Conservation (phyloP, 2,329 filamentous ascomycete species). For the Aureobasidium sp. region DNA sequence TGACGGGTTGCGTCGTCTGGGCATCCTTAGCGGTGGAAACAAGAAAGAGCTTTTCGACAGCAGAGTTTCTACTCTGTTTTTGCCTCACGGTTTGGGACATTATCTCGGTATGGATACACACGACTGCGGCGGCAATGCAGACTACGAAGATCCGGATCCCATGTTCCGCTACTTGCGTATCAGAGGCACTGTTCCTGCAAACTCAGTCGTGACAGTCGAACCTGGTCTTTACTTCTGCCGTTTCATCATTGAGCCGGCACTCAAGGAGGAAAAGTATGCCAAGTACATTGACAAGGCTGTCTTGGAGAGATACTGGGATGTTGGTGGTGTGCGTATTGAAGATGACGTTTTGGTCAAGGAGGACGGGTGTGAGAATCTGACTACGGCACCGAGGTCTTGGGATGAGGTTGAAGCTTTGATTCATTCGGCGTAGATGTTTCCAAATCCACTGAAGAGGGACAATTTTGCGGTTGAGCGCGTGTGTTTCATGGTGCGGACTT, state of each 20-base stretch:
- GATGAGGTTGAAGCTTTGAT: slow-evolving; percentile 21
- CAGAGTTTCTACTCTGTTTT: slow-evolving; percentile 40
- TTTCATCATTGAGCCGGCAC: slow-evolving; percentile 62
- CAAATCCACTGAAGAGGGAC: too few species aligned
- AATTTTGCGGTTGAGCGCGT: too few species aligned
- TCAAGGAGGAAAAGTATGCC: slow-evolving; percentile 52
- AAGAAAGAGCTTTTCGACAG: slow-evolving; percentile 39
- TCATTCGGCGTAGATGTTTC: not conserved
- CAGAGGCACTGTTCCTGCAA: slow-evolving; percentile 63
- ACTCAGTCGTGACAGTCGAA: slow-evolving; percentile 87
- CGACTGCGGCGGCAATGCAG: slow-evolving; percentile 40
- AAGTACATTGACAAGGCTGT: slow-evolving; percentile 58
- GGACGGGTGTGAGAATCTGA: slow-evolving; percentile 74
- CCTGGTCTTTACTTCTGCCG: slow-evolving; percentile 77
- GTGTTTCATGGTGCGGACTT: too few species aligned
- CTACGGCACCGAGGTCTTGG: slow-evolving; percentile 60
- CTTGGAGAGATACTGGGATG: slow-evolving; percentile 60
- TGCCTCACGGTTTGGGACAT: slow-evolving; percentile 44
- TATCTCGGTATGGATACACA: slow-evolving; percentile 47
- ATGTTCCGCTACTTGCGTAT: slow-evolving; percentile 85
- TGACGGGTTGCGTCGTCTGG: slow-evolving; percentile 64
- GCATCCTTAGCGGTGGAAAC: slow-evolving; percentile 61
- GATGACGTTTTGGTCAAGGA: slow-evolving; percentile 75
- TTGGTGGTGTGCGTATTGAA: slow-evolving; percentile 89
- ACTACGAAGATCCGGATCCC: slow-evolving; percentile 60